A percentile compares a stretch with the other conserved stretches of the same genome.
phyloP scores from a whole-genome alignment of 768 basidiomycete species.

The Xerocomellus chrysenteron region DNA sequence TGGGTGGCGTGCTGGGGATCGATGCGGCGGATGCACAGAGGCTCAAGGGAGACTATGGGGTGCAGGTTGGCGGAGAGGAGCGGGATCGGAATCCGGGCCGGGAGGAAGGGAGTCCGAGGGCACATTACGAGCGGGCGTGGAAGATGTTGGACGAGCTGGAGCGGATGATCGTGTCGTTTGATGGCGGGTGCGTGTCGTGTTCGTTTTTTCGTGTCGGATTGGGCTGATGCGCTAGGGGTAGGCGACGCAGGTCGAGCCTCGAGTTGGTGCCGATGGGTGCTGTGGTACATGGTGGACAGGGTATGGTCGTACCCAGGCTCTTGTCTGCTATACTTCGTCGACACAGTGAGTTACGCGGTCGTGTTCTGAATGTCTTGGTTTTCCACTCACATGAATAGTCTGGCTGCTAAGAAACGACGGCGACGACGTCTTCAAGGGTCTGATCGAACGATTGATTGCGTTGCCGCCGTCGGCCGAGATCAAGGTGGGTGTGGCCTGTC shows the following conservation, averaged over 20 bases:
- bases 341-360: slow-evolving; percentile 51
- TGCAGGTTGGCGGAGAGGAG: slow-evolving; percentile 36
- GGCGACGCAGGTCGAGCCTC: slow-evolving; percentile 47
- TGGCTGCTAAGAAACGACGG: slow-evolving; percentile 64
- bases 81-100: neutral
- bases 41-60: slow-evolving; percentile 53
- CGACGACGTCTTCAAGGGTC: slow-evolving; percentile 47
- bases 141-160: slow-evolving; percentile 63
- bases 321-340: slow-evolving; percentile 62
- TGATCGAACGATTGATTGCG: slow-evolving; percentile 58
- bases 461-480: slow-evolving; percentile 56
- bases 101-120: slow-evolving; percentile 43
- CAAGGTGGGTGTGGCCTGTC: slow-evolving; percentile 43
- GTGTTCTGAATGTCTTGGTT: slow-evolving; percentile 7
- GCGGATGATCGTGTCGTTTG: slow-evolving; percentile 49
- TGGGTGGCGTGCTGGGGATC: slow-evolving; percentile 48
- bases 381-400: slow-evolving; percentile 38
- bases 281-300: slow-evolving; percentile 33
- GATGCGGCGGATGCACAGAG: slow-evolving; percentile 60
- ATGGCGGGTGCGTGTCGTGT: slow-evolving; percentile 46
- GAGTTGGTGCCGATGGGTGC: slow-evolving; percentile 25
- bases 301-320: slow-evolving; percentile 59
- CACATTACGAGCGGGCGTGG: slow-evolving; percentile 56
- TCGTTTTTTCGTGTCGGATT: too few relatives aligned
- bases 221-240: slow-evolving; percentile 14